A percentile compares a stretch with the other conserved stretches of the same genome.
Conservation (phyloP, 805 yeast species). For the Saccharomycopsis malanga region DNA sequence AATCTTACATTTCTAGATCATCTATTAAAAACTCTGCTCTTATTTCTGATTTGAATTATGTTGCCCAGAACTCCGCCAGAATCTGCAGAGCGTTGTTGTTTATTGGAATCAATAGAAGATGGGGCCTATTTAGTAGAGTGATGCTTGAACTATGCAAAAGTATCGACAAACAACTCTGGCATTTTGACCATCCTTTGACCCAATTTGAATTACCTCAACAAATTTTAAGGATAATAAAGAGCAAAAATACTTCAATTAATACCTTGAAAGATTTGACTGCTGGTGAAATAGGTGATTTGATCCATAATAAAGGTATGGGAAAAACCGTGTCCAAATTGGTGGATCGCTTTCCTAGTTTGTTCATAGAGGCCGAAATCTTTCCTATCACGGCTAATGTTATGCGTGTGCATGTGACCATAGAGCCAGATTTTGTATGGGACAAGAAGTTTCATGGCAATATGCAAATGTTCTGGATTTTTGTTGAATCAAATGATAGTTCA, state of each 20-base stretch:
- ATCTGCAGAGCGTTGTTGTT: constrained; percentile 86
- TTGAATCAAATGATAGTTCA: constrained; percentile 64
- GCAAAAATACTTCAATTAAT: constrained; percentile 63
- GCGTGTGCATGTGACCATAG: constrained; percentile 64
- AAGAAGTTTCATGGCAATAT: constrained; percentile 70
- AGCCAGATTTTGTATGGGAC: constrained; percentile 85
- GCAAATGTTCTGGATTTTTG: constrained; percentile 87
- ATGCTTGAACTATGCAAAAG: constrained; percentile 80
- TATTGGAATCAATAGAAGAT: constrained; percentile 78
- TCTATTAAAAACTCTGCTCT: constrained; percentile 71
- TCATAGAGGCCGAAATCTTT: constrained; percentile 72
- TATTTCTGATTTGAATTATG: constrained; percentile 81
- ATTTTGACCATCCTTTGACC: constrained; percentile 79
- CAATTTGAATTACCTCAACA: constrained; percentile 78
- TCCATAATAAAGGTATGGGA: constrained; percentile 78
- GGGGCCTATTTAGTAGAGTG: constrained; percentile 78
- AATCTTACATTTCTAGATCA: constrained; percentile 78
- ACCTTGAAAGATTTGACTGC: constrained; percentile 64
- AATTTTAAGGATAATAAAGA: constrained; percentile 53
- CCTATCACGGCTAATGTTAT: constrained; percentile 86
- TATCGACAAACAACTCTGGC: constrained; percentile 80
- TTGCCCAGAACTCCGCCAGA: constrained; percentile 92
- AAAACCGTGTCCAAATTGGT: constrained; percentile 48
- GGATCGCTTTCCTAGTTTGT: constrained; percentile 66
- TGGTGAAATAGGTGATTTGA: constrained; percentile 80